Conservation (phyloP, 2,329 filamentous ascomycete species). For the Penicillium fuscoglaucum region DNA sequence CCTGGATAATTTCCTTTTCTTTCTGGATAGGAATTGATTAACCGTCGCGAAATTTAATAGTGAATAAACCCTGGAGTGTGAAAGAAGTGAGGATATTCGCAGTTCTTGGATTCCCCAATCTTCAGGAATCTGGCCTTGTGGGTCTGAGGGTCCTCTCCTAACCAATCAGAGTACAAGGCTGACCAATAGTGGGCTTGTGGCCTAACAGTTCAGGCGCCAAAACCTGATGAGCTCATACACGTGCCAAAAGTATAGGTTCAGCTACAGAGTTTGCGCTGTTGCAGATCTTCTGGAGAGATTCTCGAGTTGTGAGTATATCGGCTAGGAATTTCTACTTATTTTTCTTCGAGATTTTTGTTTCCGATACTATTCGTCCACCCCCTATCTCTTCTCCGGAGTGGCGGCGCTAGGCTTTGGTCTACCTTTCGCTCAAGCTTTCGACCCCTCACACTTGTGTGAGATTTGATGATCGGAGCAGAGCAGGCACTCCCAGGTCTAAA, state of each 20-base stretch:
- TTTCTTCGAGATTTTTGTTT: background rate
- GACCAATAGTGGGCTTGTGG: background rate
- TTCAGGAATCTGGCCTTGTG: constrained; percentile 15
- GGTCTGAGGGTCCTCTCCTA: background rate
- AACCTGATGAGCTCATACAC: constrained; percentile 24
- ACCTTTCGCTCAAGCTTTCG: constrained; percentile 1
- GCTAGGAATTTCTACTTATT: background rate
- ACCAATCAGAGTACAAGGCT: constrained; percentile 5
- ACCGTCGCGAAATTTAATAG: constrained; percentile 3
- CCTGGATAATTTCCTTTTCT: background rate
- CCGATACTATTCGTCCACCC: background rate
- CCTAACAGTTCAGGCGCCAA: constrained; percentile 14
- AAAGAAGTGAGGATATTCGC: background rate
- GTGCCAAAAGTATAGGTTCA: constrained; percentile 20
- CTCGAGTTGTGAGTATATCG: background rate
- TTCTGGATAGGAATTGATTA: too few relatives aligned
- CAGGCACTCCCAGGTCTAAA: background rate
- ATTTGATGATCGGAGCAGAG: background rate
- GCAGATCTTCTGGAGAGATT: constrained; percentile 1
- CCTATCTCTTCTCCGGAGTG: background rate
- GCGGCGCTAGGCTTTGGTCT: background rate
- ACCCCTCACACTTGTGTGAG: constrained; percentile 7
- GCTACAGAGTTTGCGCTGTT: constrained; percentile 7
- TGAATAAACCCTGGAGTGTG: background rate
- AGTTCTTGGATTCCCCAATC: background rate